phyloP scores from a whole-genome alignment of 1,139 yeast genomes.

The Taphrina populina region DNA sequence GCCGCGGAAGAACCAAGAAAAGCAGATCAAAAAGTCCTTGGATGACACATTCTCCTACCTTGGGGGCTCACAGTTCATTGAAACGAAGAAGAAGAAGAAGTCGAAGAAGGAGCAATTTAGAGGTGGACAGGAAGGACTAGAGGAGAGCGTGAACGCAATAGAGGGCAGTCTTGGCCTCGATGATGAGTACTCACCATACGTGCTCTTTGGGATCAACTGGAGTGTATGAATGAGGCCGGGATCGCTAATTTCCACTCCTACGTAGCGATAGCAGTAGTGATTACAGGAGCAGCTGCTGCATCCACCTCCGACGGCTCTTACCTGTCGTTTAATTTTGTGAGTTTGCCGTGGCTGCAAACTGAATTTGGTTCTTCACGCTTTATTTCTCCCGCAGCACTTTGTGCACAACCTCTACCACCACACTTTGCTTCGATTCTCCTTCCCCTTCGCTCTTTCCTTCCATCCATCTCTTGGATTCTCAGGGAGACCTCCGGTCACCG shows the following conservation, averaged over 20 bases:
- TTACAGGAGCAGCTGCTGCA: no score
- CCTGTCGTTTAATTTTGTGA: no score
- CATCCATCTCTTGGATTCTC: no score
- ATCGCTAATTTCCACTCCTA: neutral
- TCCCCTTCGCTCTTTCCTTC: no score
- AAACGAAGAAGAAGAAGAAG: conserved; percentile 11
- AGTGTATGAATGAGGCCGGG: conserved; percentile 2
- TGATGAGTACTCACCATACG: conserved; percentile 31
- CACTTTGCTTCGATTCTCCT: no score
- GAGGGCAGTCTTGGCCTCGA: conserved; percentile 32
- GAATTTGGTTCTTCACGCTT: no score
- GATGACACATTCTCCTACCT: conserved; percentile 28
- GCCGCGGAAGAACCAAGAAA: conserved; percentile 41
- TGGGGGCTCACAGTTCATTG: conserved; percentile 5
- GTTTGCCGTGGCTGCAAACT: no score
- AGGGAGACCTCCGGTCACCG: no score
- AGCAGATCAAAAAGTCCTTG: conserved; percentile 34
- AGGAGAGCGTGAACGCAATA: conserved; percentile 33
- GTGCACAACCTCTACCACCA: no score
- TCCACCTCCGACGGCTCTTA: no score
- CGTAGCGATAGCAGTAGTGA: no score
- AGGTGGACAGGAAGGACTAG: conserved; percentile 32
- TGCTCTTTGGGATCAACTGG: conserved; percentile 25
- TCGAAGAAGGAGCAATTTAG: conserved; percentile 13
- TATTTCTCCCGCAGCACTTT: no score